Evolutionary conservation across 768 basidiomycete species (phyloP).

Genomic region (Leccinum boreale): DNA sequence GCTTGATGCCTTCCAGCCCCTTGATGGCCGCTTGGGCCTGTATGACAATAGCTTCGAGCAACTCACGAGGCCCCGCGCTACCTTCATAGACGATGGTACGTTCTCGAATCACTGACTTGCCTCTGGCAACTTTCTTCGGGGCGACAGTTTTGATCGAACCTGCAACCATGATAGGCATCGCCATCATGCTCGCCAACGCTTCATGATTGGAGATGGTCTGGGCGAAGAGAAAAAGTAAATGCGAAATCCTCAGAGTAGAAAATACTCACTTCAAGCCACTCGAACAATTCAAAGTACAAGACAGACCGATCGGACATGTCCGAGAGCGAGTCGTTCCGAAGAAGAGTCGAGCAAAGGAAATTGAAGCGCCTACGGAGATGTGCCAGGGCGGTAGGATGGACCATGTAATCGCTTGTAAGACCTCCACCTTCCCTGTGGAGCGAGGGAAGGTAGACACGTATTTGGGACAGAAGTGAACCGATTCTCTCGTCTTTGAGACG

Average conservation of each 20-base stretch:
- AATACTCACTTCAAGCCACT: constrained; percentile 80
- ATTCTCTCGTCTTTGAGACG: constrained; percentile 70
- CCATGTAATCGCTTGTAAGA: constrained; percentile 83
- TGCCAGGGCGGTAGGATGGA: constrained; percentile 88
- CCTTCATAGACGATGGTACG: constrained; percentile 88
- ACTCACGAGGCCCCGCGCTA: constrained; percentile 84
- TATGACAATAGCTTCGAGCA: constrained; percentile 87
- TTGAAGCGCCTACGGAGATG: constrained; percentile 92
- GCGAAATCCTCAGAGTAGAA: neutral
- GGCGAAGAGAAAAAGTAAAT: constrained; percentile 4
- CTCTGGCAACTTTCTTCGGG: constrained; percentile 48
- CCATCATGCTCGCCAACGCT: constrained; percentile 92
- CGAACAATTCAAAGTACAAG: constrained; percentile 85
- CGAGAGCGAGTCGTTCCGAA: constrained; percentile 88
- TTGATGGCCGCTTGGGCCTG: constrained; percentile 92
- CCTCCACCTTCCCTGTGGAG: constrained; percentile 72
- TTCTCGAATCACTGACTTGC: constrained; percentile 61
- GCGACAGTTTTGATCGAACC: constrained; percentile 62
- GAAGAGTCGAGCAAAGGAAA: constrained; percentile 76
- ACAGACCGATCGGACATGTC: constrained; percentile 90
- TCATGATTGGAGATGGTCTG: constrained; percentile 94
- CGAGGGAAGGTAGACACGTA: constrained; percentile 84
- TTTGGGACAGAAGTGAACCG: constrained; percentile 59
- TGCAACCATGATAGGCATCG: constrained; percentile 93
- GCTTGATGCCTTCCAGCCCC: constrained; percentile 68